Conservation (phyloP, 2,329 filamentous ascomycete species). For the Aspergillus candidus region DNA sequence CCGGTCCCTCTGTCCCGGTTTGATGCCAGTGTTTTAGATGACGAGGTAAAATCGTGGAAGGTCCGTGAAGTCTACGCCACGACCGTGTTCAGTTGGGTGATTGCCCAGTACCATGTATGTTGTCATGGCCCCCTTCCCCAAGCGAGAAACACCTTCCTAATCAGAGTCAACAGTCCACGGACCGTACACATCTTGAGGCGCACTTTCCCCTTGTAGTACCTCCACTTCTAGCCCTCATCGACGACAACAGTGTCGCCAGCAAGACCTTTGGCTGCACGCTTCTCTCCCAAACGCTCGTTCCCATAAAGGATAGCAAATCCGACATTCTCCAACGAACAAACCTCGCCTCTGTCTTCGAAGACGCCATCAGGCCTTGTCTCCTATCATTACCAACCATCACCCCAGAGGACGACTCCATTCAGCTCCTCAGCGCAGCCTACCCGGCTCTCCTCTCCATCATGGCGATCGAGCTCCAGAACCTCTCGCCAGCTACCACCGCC, state of each 20-base stretch:
- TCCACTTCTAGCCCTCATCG: slow-evolving; percentile 39
- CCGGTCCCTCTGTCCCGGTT: slow-evolving; percentile 32
- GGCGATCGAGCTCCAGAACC: slow-evolving; percentile 37
- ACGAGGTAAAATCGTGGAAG: slow-evolving; percentile 37
- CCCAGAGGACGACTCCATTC: slow-evolving; percentile 62
- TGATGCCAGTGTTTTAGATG: slow-evolving; percentile 30
- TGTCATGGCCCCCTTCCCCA: not conserved
- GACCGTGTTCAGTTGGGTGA: slow-evolving; percentile 31
- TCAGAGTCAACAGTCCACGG: slow-evolving; percentile 20
- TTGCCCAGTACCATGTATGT: slow-evolving; percentile 33
- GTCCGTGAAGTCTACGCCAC: slow-evolving; percentile 29
- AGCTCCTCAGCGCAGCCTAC: slow-evolving; percentile 61
- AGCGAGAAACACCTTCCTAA: not conserved
- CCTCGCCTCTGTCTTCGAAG: slow-evolving; percentile 41
- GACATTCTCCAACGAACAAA: slow-evolving; percentile 40
- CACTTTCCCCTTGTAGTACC: slow-evolving; percentile 43
- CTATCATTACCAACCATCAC: slow-evolving; percentile 71
- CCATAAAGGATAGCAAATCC: slow-evolving; percentile 31
- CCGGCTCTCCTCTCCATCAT: slow-evolving; percentile 57
- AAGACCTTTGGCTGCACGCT: slow-evolving; percentile 37
- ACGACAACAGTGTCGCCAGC: slow-evolving; percentile 33
- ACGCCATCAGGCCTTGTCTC: slow-evolving; percentile 56
- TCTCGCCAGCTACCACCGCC: slow-evolving; percentile 17
- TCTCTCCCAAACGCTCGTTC: slow-evolving; percentile 29
- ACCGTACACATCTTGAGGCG: slow-evolving; percentile 30